Percentiles rank a stretch among this genome's conserved stretches.
Evolutionary conservation across 176 grass and related monocot species (phyloP).

Genomic region (Musa schizocarpa): DNA sequence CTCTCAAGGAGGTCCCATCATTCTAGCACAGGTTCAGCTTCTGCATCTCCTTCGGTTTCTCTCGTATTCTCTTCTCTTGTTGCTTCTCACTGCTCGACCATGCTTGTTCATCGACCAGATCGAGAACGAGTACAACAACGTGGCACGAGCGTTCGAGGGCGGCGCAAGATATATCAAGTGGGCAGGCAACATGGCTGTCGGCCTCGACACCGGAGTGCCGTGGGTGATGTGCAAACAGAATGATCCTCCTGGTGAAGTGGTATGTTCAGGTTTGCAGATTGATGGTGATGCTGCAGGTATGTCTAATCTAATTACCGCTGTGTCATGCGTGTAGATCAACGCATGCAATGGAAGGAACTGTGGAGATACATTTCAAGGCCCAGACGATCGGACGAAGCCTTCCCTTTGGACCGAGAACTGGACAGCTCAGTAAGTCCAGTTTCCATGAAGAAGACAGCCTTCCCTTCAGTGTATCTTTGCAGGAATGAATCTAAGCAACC

Average conservation of each 20-base stretch:
- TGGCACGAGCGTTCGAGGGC: constrained; percentile 32
- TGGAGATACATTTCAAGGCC: constrained; percentile 60
- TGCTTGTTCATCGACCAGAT: constrained; percentile 24
- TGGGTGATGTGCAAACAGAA: constrained; percentile 97
- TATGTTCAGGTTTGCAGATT: constrained; percentile 25
- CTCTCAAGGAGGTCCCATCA: constrained; percentile 83
- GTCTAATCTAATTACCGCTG: too few relatives aligned
- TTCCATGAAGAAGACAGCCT: neutral
- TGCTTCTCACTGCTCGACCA: neutral
- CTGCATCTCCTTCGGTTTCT: neutral
- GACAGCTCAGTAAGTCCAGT: constrained; percentile 75
- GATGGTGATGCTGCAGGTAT: too few relatives aligned
- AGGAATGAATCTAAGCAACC: neutral
- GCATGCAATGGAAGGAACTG: constrained; percentile 97
- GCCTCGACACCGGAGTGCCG: constrained; percentile 41
- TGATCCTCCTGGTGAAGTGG: constrained; percentile 57
- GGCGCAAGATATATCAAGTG: constrained; percentile 61
- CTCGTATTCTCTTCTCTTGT: neutral
- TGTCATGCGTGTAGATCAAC: constrained; percentile 40
- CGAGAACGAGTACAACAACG: constrained; percentile 86
- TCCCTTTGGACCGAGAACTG: constrained; percentile 92
- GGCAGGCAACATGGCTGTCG: constrained; percentile 50
- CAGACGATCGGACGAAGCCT: constrained; percentile 47
- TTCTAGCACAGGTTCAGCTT: constrained; percentile 57
- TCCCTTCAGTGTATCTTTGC: too few relatives aligned